Percentiles rank a stretch among this genome's conserved stretches.
These are phyloP conservation scores for Sicyos baderoa DNA, from an alignment of 306 rosid genomes.

Conservation along the genomic window DNA sequence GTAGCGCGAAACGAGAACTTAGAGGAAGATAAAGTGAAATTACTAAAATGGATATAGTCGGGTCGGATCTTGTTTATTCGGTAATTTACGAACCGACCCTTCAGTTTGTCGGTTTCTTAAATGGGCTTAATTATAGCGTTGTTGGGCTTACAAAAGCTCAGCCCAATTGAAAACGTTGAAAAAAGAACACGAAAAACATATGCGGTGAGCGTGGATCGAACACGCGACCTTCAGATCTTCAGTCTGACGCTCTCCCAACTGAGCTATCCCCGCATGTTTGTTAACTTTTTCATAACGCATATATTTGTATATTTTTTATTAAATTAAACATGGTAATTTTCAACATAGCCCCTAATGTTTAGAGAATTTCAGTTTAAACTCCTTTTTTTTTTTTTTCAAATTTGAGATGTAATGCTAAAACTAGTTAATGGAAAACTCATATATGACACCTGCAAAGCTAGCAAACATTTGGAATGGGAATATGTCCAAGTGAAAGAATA, in stretches of 20 bases:
- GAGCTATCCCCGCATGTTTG: conserved; percentile 13
- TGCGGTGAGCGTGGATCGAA: conserved; percentile 22
- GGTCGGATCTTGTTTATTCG: background rate
- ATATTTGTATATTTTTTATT: too few relatives aligned
- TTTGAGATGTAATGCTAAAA: too few relatives aligned
- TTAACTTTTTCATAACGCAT: accelerated
- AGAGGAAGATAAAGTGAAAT: background rate
- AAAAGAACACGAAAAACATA: background rate
- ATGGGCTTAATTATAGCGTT: background rate
- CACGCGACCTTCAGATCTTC: conserved; percentile 23
- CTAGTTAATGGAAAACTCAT: too few relatives aligned
- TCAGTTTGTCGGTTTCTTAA: background rate
- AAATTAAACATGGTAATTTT: too few relatives aligned
- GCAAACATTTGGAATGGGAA: too few relatives aligned
- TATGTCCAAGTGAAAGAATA: too few relatives aligned
- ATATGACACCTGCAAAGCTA: too few relatives aligned
- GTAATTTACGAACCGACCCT: background rate
- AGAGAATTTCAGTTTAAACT: too few relatives aligned
- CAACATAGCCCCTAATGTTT: too few relatives aligned
- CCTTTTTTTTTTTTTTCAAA: too few relatives aligned
- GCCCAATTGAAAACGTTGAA: background rate
- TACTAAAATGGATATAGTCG: background rate
- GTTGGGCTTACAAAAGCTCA: background rate
- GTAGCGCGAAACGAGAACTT: background rate
- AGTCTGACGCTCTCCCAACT: conserved; percentile 20